Evolutionary conservation across 257 asterid species (phyloP), one percentile per base, ranked within the genome.

Genomic region (Plantago major): DNA sequence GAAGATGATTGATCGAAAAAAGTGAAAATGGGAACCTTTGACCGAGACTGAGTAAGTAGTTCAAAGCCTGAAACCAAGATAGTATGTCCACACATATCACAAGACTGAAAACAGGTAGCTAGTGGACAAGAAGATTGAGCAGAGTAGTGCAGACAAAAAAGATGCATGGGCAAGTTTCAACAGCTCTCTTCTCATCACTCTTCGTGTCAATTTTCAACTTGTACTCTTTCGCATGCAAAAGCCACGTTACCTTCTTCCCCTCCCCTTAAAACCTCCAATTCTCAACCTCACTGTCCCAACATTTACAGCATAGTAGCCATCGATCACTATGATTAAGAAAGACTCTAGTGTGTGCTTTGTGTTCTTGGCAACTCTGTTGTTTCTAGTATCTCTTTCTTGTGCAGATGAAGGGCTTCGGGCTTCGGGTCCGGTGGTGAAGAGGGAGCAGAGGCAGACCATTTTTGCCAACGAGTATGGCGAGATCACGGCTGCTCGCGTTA

Each of bases 401-500:
- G 17, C 17, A 14, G 15, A 69, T 42, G 77, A 65, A 5, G 71
- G 69, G 18, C 59, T 12, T 33, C 42, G 60, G 59, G 72, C 56
- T n/a, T 51, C 64, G 42, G 82, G 74, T 10, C 65, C 65, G 40
- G 18, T 88, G 46, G 86, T 77, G 60, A 79, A 75, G 66, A 81
- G 68, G 58, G 77, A 66, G 12, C 68, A 74, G 22, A 71, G 92
- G 67, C 61, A 9, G 18, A 16, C 65, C 30, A 1, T 84, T 14
- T 73, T 80, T 17, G 70, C 82, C 0, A 76, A 81, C 1, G 96
- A 86, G 71, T 67, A 74, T 60, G 99, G 99, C 10, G 68, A 82
- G 69, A 78, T 89, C 71, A 68, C 86, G 3, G 82, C 85, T 54
- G 94, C 55, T 6, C 73, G 70, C 13, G 66, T 83, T 13, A 14